Base-by-base conservation (phyloP, 2,329 filamentous ascomycete genomes). In the Coleophoma cylindrospora region DNA sequence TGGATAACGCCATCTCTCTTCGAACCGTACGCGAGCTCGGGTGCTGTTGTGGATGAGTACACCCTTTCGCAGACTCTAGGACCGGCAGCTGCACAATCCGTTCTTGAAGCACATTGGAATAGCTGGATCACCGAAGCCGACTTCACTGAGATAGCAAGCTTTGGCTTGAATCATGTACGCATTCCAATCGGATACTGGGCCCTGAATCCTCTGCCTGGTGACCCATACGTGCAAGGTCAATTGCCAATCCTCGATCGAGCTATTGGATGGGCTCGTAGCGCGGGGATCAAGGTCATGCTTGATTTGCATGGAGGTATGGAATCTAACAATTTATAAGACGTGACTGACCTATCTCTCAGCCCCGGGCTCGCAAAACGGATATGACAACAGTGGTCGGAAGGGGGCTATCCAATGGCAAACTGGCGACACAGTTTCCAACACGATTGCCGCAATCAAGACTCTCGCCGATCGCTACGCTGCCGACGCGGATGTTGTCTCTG, bases 101-200 rank as follows among this genome's bases (percentile, higher is more conserved):
- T 68, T 33, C 66, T 86, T 36, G 68, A 69, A 8, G 55, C 70
- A 22, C 83, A 86, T 61, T 86, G 83, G 83, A 68, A 72, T 45
- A 73, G 71, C 10, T 86, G 77, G 68, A 70, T 73, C 56, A 71
- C 64, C 21, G 63, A 72, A 50, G 54, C 60, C 3, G 71, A 74
- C 52, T 69, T 75, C 54, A 58, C 64, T n/a, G 61, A 67, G 41
- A 73, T 74, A 53, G 67, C 68, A 34, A 54, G 51, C 12, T 56
- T 52, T 14, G 81, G 81, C 4, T 64, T 86, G 61, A 86, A 84
- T 65, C 76, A 83, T 56, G 79, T 85, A 36, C 71, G 83, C 43
- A 85, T 86, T 49, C 83, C 83, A 2, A 73, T 86, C 46, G 83
- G 83, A 6, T 85, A 85, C 62, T 86, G 83, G 83, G 81, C 81